Percentiles rank a stretch among this genome's conserved stretches.
phyloP scores from a whole-genome alignment of 192 early-diverging fungal species.

The Entomortierella chlamydospora region DNA sequence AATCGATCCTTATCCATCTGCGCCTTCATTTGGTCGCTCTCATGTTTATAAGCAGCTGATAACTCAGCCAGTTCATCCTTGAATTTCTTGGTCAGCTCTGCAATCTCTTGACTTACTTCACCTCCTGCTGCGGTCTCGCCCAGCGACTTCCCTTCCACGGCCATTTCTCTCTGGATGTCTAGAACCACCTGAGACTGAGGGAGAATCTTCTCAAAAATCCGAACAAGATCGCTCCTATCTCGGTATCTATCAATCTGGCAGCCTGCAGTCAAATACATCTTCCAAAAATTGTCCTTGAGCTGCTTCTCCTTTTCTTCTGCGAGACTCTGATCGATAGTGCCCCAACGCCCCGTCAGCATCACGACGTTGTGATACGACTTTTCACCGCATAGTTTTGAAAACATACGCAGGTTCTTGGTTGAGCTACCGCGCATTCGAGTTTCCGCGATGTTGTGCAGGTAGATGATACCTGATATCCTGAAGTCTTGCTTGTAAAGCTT shows the following conservation, averaged over 20 bases:
- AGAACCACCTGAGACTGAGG: neutral
- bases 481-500: neutral
- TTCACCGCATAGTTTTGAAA: neutral
- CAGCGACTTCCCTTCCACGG: neutral
- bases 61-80: too few relatives aligned
- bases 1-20: too few relatives aligned
- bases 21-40: too few relatives aligned
- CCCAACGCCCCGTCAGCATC: constrained; percentile 2
- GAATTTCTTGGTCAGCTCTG: too few relatives aligned
- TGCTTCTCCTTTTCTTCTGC: neutral
- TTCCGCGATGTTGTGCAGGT: constrained; percentile 1
- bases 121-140: neutral
- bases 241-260: neutral
- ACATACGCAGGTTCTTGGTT: constrained; percentile 3
- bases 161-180: constrained; percentile 2
- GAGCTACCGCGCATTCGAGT: neutral
- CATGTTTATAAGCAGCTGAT: too few relatives aligned
- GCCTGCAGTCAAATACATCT: neutral
- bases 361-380: neutral
- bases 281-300: neutral
- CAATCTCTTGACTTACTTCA: neutral
- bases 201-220: neutral
- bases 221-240: neutral
- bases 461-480: constrained; percentile 1
- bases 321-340: too few relatives aligned